A percentile compares a stretch with the other conserved stretches of the same genome.
phyloP scores from a whole-genome alignment of 495 filamentous ascomycete genomes.

The Clohesyomyces aquaticus region DNA sequence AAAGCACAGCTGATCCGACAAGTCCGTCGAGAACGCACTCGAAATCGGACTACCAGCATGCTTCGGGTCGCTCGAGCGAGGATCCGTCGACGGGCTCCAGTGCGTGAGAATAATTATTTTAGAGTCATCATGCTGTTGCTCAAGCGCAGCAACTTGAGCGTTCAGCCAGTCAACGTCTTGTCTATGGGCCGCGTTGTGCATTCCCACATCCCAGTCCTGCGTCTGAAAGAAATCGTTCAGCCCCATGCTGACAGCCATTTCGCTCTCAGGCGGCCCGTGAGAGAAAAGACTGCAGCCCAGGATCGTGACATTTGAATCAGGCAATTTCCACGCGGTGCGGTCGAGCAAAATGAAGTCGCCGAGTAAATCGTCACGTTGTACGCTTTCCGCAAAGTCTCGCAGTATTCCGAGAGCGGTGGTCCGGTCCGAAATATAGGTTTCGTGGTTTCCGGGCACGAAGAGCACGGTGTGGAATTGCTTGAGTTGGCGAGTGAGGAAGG shows the following conservation, averaged over 20 bases:
- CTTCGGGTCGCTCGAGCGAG: conserved; percentile 48
- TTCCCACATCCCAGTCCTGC: conserved; percentile 52
- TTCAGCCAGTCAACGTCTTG: conserved; percentile 59
- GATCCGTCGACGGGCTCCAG: conserved; percentile 53
- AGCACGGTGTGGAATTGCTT: conserved; percentile 55
- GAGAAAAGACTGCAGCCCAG: conserved; percentile 59
- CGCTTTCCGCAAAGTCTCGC: conserved; percentile 37
- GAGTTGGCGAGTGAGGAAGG: conserved; percentile 56
- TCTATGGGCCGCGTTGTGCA: conserved; percentile 49
- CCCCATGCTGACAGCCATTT: conserved; percentile 44
- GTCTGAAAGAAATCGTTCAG: conserved; percentile 57
- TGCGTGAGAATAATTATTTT: conserved; percentile 58
- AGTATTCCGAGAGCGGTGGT: conserved; percentile 38
- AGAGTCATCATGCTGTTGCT: conserved; percentile 44
- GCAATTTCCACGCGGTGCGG: conserved; percentile 50
- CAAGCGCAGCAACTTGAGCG: conserved; percentile 48
- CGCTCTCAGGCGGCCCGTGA: conserved; percentile 42
- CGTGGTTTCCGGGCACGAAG: conserved; percentile 61
- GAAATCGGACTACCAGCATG: conserved; percentile 51
- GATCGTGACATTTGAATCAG: conserved; percentile 46
- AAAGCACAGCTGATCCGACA: conserved; percentile 54
- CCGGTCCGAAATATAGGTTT: conserved; percentile 56
- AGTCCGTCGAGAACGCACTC: conserved; percentile 54
- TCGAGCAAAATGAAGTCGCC: conserved; percentile 40
- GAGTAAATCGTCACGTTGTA: conserved; percentile 7